Evolutionary conservation across 1,139 yeast genomes (phyloP).

Genomic region (Debaryomycetaceae sp.): DNA sequence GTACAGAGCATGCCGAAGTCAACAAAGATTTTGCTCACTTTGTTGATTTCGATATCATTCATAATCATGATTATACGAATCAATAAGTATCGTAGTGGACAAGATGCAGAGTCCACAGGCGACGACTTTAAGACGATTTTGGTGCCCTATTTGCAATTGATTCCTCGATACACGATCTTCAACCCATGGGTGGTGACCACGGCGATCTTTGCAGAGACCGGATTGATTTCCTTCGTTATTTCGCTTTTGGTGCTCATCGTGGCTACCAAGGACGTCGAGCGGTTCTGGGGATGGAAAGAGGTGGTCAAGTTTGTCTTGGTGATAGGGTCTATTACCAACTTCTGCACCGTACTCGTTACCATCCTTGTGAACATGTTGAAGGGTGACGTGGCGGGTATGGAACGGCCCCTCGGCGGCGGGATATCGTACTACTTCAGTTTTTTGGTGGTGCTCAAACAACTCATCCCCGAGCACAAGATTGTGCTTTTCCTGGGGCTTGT

Average conservation of each 20-base stretch:
- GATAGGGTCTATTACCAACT: constrained; percentile 59
- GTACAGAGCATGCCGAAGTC: constrained; percentile 20
- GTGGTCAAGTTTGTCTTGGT: constrained; percentile 56
- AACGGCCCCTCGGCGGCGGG: constrained; percentile 65
- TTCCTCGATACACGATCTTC: constrained; percentile 57
- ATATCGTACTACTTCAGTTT: constrained; percentile 70
- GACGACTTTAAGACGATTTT: constrained; percentile 34
- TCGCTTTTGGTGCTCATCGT: constrained; percentile 50
- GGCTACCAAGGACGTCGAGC: constrained; percentile 50
- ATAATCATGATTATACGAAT: constrained; percentile 28
- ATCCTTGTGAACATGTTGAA: constrained; percentile 38
- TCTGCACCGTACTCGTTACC: constrained; percentile 42
- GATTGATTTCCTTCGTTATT: constrained; percentile 46
- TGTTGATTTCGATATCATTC: constrained; percentile 20
- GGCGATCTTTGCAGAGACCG: constrained; percentile 68
- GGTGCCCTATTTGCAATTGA: constrained; percentile 65
- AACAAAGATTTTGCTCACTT: constrained; percentile 25
- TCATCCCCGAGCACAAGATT: constrained; percentile 84
- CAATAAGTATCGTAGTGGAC: constrained; percentile 19
- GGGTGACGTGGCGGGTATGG: constrained; percentile 37
- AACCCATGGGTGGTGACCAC: constrained; percentile 79
- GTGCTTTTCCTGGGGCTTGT: constrained; percentile 60
- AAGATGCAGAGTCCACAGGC: constrained; percentile 22
- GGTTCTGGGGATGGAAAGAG: constrained; percentile 59
- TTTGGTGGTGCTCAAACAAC: constrained; percentile 81